phyloP scores from a whole-genome alignment of 1,139 yeast genomes.

The Diutina catenulata region DNA sequence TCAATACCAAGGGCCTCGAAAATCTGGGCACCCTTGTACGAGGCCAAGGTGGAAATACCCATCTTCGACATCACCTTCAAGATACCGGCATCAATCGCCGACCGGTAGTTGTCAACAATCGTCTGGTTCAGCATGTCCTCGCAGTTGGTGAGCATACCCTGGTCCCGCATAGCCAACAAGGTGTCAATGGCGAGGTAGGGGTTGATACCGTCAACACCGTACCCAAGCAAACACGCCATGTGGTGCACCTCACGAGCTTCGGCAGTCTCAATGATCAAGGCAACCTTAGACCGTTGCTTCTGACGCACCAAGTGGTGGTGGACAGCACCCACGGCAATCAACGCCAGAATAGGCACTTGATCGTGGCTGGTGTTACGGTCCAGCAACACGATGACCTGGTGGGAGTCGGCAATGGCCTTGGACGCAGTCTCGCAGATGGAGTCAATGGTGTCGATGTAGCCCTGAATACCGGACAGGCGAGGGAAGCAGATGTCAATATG shows the following conservation, averaged over 20 bases:
- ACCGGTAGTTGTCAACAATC: conserved; percentile 65
- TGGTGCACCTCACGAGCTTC: conserved; percentile 98
- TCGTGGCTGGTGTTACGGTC: conserved; percentile 53
- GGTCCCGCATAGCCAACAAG: conserved; percentile 70
- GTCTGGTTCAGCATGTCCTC: conserved; percentile 42
- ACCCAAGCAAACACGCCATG: conserved; percentile 86
- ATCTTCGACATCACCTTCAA: conserved; percentile 96
- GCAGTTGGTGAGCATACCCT: conserved; percentile 53
- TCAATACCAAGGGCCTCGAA: conserved; percentile 96
- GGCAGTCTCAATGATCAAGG: conserved; percentile 82
- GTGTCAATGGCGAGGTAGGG: conserved; percentile 93
- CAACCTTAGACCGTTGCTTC: conserved; percentile 93
- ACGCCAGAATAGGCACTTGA: conserved; percentile 75
- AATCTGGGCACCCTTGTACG: conserved; percentile 97
- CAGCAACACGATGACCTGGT: conserved; percentile 64
- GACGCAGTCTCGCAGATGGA: conserved; percentile 83
- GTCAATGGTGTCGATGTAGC: conserved; percentile 78
- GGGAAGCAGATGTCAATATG: conserved; percentile 84
- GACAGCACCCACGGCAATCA: conserved; percentile 92
- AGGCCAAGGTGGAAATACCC: conserved; percentile 97
- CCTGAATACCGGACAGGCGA: conserved; percentile 71
- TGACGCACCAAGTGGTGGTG: conserved; percentile 95
- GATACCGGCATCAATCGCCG: conserved; percentile 81
- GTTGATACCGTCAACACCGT: conserved; percentile 94
- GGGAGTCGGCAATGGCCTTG: conserved; percentile 65